phyloP scores from a whole-genome alignment of 108 stramenopile species.

The Cyclotella distinguenda region DNA sequence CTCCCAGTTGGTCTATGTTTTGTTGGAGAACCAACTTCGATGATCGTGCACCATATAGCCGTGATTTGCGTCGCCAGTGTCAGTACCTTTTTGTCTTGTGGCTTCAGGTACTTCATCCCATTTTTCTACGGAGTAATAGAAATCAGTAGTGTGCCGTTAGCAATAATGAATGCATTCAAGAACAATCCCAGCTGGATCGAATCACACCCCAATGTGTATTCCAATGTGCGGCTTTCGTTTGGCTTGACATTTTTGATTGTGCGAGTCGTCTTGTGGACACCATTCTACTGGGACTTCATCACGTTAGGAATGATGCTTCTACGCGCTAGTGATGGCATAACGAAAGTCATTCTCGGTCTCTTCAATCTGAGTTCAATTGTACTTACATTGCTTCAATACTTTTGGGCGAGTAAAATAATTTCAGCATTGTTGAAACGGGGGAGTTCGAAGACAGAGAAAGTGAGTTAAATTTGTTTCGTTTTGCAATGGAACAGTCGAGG shows the following conservation, averaged over 20 bases:
- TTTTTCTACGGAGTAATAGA: slow-evolving; percentile 68
- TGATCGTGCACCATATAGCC: slow-evolving; percentile 73
- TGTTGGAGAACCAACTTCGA: slow-evolving; percentile 55
- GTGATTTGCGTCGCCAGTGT: slow-evolving; percentile 52
- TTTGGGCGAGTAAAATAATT: slow-evolving; percentile 47
- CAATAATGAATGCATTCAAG: slow-evolving; percentile 73
- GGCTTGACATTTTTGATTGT: slow-evolving; percentile 36
- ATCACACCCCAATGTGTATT: slow-evolving; percentile 39
- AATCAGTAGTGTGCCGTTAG: slow-evolving; percentile 56
- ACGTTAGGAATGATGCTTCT: slow-evolving; percentile 25
- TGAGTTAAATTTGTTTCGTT: neutral
- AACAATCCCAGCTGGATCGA: slow-evolving; percentile 50
- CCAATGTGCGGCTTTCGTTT: slow-evolving; percentile 23
- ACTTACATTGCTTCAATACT: slow-evolving; percentile 40
- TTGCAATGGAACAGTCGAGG: neutral
- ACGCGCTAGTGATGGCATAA: slow-evolving; percentile 2
- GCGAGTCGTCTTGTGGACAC: slow-evolving; percentile 42
- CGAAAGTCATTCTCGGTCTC: slow-evolving; percentile 14
- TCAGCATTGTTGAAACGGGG: slow-evolving; percentile 17
- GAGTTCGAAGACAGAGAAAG: neutral
- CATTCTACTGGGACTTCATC: slow-evolving; percentile 32
- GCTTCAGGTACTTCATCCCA: slow-evolving; percentile 63
- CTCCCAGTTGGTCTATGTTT: slow-evolving; percentile 58
- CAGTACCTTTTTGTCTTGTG: slow-evolving; percentile 47
- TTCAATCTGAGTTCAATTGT: slow-evolving; percentile 23